These are phyloP conservation scores for Jasminum sambac DNA, from an alignment of 257 asterid genomes.

Conservation along the genomic window DNA sequence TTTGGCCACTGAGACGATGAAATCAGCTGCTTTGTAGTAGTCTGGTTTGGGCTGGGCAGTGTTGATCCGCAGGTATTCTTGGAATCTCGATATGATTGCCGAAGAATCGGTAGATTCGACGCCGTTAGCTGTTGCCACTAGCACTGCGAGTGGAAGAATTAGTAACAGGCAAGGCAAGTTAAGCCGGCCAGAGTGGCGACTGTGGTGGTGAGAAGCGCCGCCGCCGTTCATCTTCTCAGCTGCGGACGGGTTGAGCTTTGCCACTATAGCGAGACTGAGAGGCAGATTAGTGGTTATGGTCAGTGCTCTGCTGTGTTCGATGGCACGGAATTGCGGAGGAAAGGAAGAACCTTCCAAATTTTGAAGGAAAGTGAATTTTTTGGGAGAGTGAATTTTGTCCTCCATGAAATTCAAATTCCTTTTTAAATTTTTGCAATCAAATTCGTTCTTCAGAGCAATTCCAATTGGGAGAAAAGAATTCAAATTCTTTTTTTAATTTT, in stretches of 20 bases:
- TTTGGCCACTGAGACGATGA: slow-evolving; percentile 64
- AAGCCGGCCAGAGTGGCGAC: slow-evolving; percentile 7
- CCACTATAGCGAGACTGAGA: not conserved
- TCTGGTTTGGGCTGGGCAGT: slow-evolving; percentile 85
- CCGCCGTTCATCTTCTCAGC: not conserved
- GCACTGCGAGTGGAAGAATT: slow-evolving; percentile 23
- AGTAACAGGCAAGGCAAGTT: not conserved
- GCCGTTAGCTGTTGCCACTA: slow-evolving; percentile 20
- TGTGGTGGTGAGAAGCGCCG: not conserved
- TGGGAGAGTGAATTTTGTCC: no score
- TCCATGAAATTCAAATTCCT: no score
- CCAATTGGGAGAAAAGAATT: no score
- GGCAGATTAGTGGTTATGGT: no score
- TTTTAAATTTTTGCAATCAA: no score
- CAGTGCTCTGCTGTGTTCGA: no score
- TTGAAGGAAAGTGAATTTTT: no score
- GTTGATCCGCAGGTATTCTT: slow-evolving; percentile 72
- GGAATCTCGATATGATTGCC: slow-evolving; percentile 72
- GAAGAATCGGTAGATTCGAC: slow-evolving; percentile 29
- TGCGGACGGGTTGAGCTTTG: not conserved
- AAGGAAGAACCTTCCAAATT: no score
- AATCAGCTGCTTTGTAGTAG: slow-evolving; percentile 66
- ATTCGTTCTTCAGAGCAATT: no score
- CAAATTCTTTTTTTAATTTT: no score
- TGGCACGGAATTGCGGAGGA: no score